Base-by-base conservation (phyloP, 768 basidiomycete species). In the Mycena sanguinolenta region DNA sequence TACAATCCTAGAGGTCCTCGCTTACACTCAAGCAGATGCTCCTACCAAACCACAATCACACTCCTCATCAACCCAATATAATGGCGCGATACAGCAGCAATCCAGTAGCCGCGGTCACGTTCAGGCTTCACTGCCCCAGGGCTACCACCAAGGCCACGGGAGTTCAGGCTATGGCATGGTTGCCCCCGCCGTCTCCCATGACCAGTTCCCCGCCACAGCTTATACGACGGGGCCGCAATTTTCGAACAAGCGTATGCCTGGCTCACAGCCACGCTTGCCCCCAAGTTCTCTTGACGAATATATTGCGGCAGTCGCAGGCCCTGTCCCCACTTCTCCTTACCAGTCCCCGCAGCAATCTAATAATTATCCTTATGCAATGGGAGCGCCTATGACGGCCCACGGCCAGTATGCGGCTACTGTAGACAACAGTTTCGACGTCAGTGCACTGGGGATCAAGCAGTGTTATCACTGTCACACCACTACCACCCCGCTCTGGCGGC, bases 401-500 rank as follows among this genome's bases (percentile, higher is more conserved):
- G 17, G 25, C 14, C 36, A 58, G 25, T 38, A 25, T 16, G 17
- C 38, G 34, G 19, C 6, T 13, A 13, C 5, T 12, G 14, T 25
- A 2, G 23, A 23, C 10, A 25, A 50, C 49, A 25, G 49, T 8
- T 50, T 25, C 49, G 52, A 53, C 17, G 16, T 30, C 17, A 19
- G 28, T 17, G 3, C 28, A 9, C 25, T 52, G 14, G 52, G 52
- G 4, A 12, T 27, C 16, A 19, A 42, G 39, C 52, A 63, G 34
- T 63, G 62, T 17, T 17, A 25, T 4, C 52, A 60, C 38, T 70
- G 69, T 25, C 25, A 34, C 21, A 25, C 50, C 19, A 52, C 55
- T 17, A 30, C 32, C 27, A 65, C 69, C 0, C 69, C 69, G 1
- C 38, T 65, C 10, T 65, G 69, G 63, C 49, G 63, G 16, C 63